phyloP scores from a whole-genome alignment of 257 asterid species.

The Primulina eburnea region DNA sequence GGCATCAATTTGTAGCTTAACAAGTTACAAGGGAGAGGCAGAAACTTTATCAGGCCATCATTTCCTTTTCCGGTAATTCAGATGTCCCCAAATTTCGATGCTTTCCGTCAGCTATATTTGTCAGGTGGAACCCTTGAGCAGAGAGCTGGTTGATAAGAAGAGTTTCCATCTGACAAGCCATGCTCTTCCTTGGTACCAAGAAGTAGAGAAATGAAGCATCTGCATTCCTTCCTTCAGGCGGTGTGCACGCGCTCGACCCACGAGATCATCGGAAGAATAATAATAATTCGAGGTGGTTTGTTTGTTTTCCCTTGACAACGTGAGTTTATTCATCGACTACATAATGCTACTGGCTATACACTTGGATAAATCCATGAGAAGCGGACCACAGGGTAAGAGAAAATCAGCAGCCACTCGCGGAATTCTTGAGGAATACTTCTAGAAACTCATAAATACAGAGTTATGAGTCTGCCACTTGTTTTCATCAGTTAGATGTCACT shows the following conservation, averaged over 20 bases:
- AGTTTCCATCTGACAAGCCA: constrained; percentile 90
- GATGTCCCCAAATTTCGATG: constrained; percentile 82
- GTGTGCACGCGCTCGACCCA: constrained; percentile 85
- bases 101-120: constrained; percentile 78
- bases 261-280: constrained; percentile 58
- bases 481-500: too few relatives aligned
- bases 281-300: neutral
- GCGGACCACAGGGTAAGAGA: too few relatives aligned
- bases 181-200: constrained; percentile 79
- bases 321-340: too few relatives aligned
- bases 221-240: constrained; percentile 75
- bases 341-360: too few relatives aligned
- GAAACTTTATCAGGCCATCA: constrained; percentile 37
- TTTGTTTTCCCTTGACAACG: too few relatives aligned
- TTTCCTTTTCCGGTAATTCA: constrained; percentile 40
- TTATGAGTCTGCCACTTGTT: too few relatives aligned
- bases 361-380: too few relatives aligned
- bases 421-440: too few relatives aligned
- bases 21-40: neutral
- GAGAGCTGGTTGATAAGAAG: constrained; percentile 91
- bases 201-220: constrained; percentile 64
- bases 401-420: too few relatives aligned
- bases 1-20: constrained; percentile 17
- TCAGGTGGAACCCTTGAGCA: constrained; percentile 54
- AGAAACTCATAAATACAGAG: too few relatives aligned